Conservation (phyloP, 495 filamentous ascomycete species). For the Chaetomium fimeti region DNA sequence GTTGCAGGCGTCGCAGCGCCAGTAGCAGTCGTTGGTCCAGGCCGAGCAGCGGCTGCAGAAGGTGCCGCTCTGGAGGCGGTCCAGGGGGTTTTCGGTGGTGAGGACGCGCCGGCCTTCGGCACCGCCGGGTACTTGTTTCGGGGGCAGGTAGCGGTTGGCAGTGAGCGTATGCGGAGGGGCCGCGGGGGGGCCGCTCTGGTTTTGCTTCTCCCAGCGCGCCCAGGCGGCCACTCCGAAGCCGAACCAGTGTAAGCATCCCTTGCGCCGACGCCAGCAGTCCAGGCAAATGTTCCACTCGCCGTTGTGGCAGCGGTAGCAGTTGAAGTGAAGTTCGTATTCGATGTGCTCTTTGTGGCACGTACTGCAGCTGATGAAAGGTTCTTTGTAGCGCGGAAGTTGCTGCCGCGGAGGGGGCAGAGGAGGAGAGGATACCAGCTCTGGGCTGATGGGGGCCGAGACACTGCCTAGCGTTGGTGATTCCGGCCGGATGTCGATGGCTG, state of each 20-base stretch:
- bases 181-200: constrained; percentile 30
- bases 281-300: constrained; percentile 75
- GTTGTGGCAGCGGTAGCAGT: constrained; percentile 65
- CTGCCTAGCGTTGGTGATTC: constrained; percentile 23
- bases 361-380: constrained; percentile 71
- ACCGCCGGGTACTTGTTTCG: constrained; percentile 46
- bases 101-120: constrained; percentile 51
- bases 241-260: constrained; percentile 75
- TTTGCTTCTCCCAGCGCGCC: constrained; percentile 52
- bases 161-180: constrained; percentile 64
- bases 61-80: constrained; percentile 69
- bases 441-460: constrained; percentile 23
- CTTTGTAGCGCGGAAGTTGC: constrained; percentile 54
- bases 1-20: constrained; percentile 80
- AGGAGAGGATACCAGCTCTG: constrained; percentile 25
- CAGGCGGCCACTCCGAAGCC: constrained; percentile 69
- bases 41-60: constrained; percentile 77
- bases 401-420: constrained; percentile 28
- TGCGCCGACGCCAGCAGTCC: constrained; percentile 69
- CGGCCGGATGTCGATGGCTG: constrained; percentile 21
- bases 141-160: constrained; percentile 64
- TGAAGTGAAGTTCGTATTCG: constrained; percentile 78
- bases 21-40: constrained; percentile 73
- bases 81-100: constrained; percentile 62
- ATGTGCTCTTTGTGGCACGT: constrained; percentile 65